These are phyloP conservation scores for Trypanosoma avium DNA, from an alignment of 208 protist species.

Conservation along the genomic window DNA sequence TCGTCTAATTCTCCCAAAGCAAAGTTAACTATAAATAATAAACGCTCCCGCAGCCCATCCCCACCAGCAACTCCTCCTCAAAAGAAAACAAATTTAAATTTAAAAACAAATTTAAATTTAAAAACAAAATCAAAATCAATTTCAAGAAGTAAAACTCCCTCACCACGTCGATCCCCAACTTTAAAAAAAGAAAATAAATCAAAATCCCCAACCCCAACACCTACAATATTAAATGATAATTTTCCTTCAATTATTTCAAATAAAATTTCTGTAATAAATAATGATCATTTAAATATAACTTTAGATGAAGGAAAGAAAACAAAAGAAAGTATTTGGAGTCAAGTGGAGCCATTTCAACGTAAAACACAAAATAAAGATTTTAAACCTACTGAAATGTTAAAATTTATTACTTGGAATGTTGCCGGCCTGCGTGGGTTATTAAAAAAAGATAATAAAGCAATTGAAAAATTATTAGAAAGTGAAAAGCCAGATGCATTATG, in stretches of 20 bases:
- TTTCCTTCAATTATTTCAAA: too few relatives aligned
- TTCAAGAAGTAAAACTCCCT: slow-evolving; percentile 17
- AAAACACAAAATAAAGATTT: slow-evolving; percentile 53
- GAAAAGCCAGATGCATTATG: slow-evolving; percentile 87
- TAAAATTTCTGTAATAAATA: neutral
- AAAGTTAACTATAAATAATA: too few relatives aligned
- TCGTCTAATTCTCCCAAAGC: too few relatives aligned
- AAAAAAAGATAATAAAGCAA: slow-evolving; percentile 54
- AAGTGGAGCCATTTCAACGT: slow-evolving; percentile 64
- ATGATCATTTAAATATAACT: too few relatives aligned
- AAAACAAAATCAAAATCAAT: too few relatives aligned
- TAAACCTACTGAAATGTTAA: slow-evolving; percentile 59
- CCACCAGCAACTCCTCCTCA: slow-evolving; percentile 18
- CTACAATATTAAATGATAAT: too few relatives aligned
- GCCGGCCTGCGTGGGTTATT: slow-evolving; percentile 89
- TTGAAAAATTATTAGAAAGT: slow-evolving; percentile 47
- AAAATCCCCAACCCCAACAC: neutral
- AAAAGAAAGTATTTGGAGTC: slow-evolving; percentile 56
- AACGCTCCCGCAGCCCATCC: slow-evolving; percentile 21
- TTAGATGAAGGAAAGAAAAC: slow-evolving; percentile 37
- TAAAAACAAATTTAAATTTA: neutral
- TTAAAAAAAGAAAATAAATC: neutral
- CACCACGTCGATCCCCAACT: neutral
- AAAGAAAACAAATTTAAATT: neutral
- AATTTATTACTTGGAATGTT: slow-evolving; percentile 93